A percentile compares a stretch with the other conserved stretches of the same genome.
These are phyloP conservation scores for Rhizophora apiculata DNA, from an alignment of 345 rosid species.

Conservation along the genomic window DNA sequence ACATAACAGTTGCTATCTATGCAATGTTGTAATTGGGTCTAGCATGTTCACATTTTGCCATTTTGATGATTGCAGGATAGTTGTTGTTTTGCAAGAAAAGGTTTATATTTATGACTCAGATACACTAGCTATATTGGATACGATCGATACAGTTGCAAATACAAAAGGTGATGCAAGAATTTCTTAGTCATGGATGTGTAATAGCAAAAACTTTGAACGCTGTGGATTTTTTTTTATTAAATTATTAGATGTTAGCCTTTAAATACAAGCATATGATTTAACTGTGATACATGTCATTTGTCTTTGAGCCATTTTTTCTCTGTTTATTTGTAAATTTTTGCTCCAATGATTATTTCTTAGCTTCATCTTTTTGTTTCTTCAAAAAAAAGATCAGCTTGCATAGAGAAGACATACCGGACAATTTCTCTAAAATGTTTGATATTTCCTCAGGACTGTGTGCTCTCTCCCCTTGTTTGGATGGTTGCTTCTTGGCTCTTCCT, in stretches of 20 bases:
- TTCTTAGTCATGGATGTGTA: neutral
- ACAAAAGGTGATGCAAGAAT: constrained; percentile 51
- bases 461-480: constrained; percentile 74
- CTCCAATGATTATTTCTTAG: too few relatives aligned
- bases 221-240: too few relatives aligned
- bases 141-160: constrained; percentile 77
- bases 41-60: neutral
- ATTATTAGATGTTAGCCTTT: too few relatives aligned
- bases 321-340: too few relatives aligned
- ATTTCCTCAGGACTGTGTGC: constrained; percentile 67
- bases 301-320: too few relatives aligned
- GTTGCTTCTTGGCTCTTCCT: constrained; percentile 93
- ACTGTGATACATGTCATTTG: too few relatives aligned
- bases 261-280: too few relatives aligned
- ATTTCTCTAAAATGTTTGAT: constrained; percentile 8
- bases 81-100: constrained; percentile 82
- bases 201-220: too few relatives aligned
- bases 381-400: too few relatives aligned
- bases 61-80: constrained; percentile 50
- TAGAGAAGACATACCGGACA: neutral
- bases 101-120: constrained; percentile 71
- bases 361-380: too few relatives aligned
- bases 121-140: constrained; percentile 64
- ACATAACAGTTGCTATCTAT: neutral
- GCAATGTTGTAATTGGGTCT: too few relatives aligned